A percentile compares a stretch with the other conserved stretches of the same genome.
Evolutionary conservation across 768 basidiomycete species (phyloP).

Genomic region (Mrakia gelida): DNA sequence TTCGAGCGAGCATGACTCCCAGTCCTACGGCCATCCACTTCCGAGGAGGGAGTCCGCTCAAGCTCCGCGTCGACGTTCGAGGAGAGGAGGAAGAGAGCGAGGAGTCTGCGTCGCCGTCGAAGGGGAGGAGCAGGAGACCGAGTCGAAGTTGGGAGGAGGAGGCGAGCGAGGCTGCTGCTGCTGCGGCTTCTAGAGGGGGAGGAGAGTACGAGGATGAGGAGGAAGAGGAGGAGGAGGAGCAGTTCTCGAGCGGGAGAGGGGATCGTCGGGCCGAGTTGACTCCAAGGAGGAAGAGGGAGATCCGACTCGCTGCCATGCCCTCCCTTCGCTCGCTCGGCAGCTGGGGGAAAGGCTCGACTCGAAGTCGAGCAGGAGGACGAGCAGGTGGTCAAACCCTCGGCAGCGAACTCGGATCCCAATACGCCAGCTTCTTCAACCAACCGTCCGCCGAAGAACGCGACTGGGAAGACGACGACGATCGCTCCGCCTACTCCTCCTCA

Average conservation of each 20-base stretch:
- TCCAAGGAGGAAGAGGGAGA: slow-evolving; percentile 6
- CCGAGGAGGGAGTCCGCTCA: neutral
- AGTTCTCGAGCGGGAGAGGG: too few species aligned
- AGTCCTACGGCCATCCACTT: neutral
- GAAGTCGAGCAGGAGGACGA: neutral
- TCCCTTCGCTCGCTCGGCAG: neutral
- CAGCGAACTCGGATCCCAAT: neutral
- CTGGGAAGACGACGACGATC: neutral
- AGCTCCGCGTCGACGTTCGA: neutral
- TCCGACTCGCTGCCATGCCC: slow-evolving; percentile 1
- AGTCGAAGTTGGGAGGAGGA: slow-evolving; percentile 10
- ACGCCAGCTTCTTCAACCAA: neutral
- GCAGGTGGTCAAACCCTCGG: too few species aligned
- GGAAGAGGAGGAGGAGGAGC: neutral
- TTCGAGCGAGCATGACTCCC: neutral
- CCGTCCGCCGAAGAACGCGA: neutral
- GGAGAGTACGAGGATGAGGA: neutral
- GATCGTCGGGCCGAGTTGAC: neutral
- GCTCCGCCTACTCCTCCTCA: neutral
- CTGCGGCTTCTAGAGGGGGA: neutral
- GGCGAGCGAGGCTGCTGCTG: neutral
- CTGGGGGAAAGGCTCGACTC: neutral
- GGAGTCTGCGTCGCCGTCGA: neutral
- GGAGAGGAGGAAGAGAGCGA: neutral
- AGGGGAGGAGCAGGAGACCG: neutral